Base-by-base conservation (phyloP, 2,329 filamentous ascomycete genomes). In the Penicillium rolfsii region DNA sequence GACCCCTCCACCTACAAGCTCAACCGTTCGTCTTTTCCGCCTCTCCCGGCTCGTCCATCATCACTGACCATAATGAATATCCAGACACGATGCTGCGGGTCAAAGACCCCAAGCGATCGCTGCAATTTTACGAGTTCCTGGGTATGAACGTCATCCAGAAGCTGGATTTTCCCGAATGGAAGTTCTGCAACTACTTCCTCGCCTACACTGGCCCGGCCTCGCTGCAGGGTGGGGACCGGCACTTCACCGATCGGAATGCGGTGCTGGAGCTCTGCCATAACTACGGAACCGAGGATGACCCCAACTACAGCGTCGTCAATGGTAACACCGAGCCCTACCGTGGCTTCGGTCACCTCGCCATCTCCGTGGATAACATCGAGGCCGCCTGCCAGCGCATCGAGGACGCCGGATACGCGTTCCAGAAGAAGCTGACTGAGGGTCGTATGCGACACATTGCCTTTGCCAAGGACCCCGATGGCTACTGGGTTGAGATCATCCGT, bases 101-200 rank as follows among this genome's bases (percentile, higher is more conserved):
- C 74, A 98, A 98, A 80, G 93, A 99, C 80, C 94, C 94, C 11
- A 89, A 93, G 79, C 86, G 84, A 74, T 92, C 89, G 41, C 87
- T 98, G 78, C 90, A 94, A 69, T 99, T 96, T 80, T 99, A 98
- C 79, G 89, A 97, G 75, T 91, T 92, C 77, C 85, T 99, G 19
- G 95, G 95, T 70, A 88, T 98, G 85, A 93, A 84, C 73, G 79
- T 93, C 64, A 85, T 98, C 77, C 87, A 91, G 73, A 91, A 93
- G 79, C 83, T 95, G 50, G 82, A 89, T 64, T 91, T 92, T 73
- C 90, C 93, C 14, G 93, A 97, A 62, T 87, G 87, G 77, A 97
- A 96, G 74, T 98, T 98, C 77, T 91, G 95, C 71, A 87, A 97
- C 30, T 98, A 98, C 83, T 98, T 98, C 81, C 84, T 99, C 62